Evolutionary conservation across 805 yeast genomes (phyloP).

Genomic region (Lachancea thermotolerans): DNA sequence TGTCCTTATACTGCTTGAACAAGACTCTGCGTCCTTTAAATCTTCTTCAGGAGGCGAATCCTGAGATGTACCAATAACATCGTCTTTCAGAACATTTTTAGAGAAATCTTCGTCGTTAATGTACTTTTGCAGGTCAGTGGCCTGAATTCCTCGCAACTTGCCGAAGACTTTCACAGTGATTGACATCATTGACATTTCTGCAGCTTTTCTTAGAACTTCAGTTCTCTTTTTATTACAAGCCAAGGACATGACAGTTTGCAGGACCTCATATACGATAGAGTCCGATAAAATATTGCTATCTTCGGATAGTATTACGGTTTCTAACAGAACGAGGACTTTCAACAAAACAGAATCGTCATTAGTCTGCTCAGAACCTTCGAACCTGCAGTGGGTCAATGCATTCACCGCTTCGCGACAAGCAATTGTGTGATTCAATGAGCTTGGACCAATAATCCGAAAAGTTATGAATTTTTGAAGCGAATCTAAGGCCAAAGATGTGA

Average conservation of each 20-base stretch:
- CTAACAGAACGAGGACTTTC: constrained; percentile 72
- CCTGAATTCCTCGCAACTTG: constrained; percentile 50
- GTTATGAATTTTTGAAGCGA: constrained; percentile 69
- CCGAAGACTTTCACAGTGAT: constrained; percentile 65
- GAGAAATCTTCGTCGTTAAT: constrained; percentile 44
- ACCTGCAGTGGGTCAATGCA: constrained; percentile 86
- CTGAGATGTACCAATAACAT: constrained; percentile 33
- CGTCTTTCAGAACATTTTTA: constrained; percentile 48
- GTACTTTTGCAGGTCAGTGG: constrained; percentile 33
- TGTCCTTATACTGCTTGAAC: neutral
- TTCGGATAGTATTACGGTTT: constrained; percentile 56
- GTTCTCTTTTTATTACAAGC: constrained; percentile 90
- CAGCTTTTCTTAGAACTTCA: constrained; percentile 81
- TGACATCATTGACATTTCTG: constrained; percentile 70
- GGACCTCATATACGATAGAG: constrained; percentile 77
- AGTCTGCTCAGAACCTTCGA: constrained; percentile 89
- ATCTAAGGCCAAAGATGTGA: constrained; percentile 74
- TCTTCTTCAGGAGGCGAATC: neutral
- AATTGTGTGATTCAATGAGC: constrained; percentile 57
- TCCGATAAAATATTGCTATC: constrained; percentile 65
- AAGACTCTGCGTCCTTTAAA: neutral
- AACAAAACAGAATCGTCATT: constrained; percentile 87
- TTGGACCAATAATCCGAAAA: constrained; percentile 54
- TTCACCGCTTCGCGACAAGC: constrained; percentile 38
- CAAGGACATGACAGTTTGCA: constrained; percentile 84